These are phyloP conservation scores for Rosa persica DNA, from an alignment of 306 rosid genomes.

Conservation along the genomic window DNA sequence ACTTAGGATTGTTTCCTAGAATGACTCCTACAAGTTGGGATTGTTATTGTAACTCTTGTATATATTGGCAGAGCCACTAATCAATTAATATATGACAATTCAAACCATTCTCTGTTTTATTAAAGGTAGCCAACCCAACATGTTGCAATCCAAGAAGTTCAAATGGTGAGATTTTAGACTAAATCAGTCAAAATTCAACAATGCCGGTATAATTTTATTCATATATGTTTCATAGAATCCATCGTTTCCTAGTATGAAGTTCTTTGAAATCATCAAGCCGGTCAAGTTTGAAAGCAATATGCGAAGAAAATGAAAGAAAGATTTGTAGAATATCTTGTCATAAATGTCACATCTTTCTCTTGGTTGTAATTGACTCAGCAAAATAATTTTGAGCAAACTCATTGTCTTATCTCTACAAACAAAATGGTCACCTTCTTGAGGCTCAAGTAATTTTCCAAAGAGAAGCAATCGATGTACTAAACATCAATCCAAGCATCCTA, in stretches of 20 bases:
- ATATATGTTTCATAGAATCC: neutral
- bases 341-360: neutral
- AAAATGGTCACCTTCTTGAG: neutral
- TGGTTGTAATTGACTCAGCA: conserved; percentile 2
- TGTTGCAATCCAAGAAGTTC: neutral
- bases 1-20: too few species aligned
- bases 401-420: neutral
- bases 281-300: neutral
- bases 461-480: too few species aligned
- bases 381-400: neutral
- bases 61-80: too few species aligned
- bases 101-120: too few species aligned
- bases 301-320: neutral
- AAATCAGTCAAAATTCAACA: neutral
- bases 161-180: neutral
- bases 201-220: neutral
- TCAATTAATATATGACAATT: too few species aligned
- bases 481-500: neutral
- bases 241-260: neutral
- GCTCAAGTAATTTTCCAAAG: neutral
- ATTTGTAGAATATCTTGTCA: neutral
- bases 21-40: too few species aligned
- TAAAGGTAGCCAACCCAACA: neutral
- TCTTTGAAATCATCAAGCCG: neutral
- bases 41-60: too few species aligned